These are phyloP conservation scores for Umbelopsis vinacea DNA, from an alignment of 192 early-diverging fungal species.

Conservation along the genomic window DNA sequence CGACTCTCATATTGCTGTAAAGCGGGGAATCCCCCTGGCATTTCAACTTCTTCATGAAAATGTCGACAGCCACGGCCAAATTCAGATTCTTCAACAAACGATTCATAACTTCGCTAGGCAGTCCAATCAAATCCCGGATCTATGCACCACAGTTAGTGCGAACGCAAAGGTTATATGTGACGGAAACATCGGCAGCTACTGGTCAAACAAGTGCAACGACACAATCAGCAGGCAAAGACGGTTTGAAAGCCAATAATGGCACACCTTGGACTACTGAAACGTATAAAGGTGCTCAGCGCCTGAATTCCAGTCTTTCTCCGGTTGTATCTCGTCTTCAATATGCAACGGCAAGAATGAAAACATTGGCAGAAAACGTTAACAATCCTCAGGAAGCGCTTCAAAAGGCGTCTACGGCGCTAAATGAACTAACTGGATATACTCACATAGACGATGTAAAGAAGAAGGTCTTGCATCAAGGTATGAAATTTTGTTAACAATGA, in stretches of 20 bases:
- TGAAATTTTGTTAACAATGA: background rate
- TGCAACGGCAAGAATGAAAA: slow-evolving; percentile 22
- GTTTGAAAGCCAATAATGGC: background rate
- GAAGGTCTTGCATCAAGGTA: slow-evolving; percentile 64
- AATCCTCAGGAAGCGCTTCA: slow-evolving; percentile 40
- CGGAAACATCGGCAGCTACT: too few relatives aligned
- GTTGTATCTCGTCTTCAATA: slow-evolving; percentile 21
- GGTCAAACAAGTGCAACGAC: background rate
- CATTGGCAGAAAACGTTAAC: slow-evolving; percentile 25
- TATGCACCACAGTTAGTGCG: too few relatives aligned
- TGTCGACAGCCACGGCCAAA: too few relatives aligned
- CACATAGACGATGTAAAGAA: slow-evolving; percentile 68
- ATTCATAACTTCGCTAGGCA: too few relatives aligned
- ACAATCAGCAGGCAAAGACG: background rate
- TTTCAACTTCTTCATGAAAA: too few relatives aligned
- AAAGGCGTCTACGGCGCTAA: slow-evolving; percentile 53
- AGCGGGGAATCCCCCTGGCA: too few relatives aligned
- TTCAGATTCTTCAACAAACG: too few relatives aligned
- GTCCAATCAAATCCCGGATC: too few relatives aligned
- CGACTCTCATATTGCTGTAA: too few relatives aligned
- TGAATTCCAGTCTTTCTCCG: slow-evolving; percentile 11
- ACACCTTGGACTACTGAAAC: slow-evolving; percentile 12
- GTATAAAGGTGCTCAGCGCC: background rate
- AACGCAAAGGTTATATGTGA: too few relatives aligned
- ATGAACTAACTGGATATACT: slow-evolving; percentile 74